A percentile compares a stretch with the other conserved stretches of the same genome.
phyloP scores from a whole-genome alignment of 768 basidiomycete species.

The Guyanaporus albipodus region DNA sequence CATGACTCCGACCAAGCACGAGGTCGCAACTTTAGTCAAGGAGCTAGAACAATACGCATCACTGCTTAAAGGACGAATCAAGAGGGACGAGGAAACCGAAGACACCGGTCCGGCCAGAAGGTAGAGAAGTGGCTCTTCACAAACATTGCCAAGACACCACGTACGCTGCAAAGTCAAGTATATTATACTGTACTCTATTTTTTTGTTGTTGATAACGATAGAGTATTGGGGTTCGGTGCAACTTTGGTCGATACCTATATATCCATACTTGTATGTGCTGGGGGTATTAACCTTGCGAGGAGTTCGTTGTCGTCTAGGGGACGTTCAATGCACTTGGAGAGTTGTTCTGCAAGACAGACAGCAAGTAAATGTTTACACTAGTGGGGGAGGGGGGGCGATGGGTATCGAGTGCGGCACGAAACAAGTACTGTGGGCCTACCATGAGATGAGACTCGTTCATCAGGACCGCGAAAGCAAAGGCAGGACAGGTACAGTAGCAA shows the following conservation, averaged over 20 bases:
- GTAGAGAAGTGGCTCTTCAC: conserved; percentile 10
- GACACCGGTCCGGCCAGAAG: neutral
- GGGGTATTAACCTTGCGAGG: conserved; percentile 26
- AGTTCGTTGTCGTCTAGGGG: conserved; percentile 46
- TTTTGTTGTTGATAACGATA: conserved; percentile 24
- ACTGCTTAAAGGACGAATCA: conserved; percentile 55
- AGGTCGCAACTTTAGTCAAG: conserved; percentile 46
- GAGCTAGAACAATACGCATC: conserved; percentile 57
- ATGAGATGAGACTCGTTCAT: conserved; percentile 57
- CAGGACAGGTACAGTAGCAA: conserved; percentile 72
- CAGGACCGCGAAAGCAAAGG: conserved; percentile 64
- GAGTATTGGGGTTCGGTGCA: conserved; percentile 6
- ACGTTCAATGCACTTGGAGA: conserved; percentile 50
- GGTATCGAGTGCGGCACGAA: neutral
- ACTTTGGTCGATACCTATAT: conserved; percentile 16
- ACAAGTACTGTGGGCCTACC: conserved; percentile 42
- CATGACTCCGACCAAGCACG: conserved; percentile 24
- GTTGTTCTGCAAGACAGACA: conserved; percentile 51
- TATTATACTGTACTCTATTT: conserved; percentile 28
- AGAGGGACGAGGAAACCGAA: conserved; percentile 28
- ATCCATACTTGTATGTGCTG: neutral
- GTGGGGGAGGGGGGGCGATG: conserved; percentile 1
- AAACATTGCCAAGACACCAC: conserved; percentile 1
- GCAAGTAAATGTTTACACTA: conserved; percentile 84
- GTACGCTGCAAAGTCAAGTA: conserved; percentile 11